phyloP scores from a whole-genome alignment of 2,329 filamentous ascomycete genomes.

The Xylariales sp. region DNA sequence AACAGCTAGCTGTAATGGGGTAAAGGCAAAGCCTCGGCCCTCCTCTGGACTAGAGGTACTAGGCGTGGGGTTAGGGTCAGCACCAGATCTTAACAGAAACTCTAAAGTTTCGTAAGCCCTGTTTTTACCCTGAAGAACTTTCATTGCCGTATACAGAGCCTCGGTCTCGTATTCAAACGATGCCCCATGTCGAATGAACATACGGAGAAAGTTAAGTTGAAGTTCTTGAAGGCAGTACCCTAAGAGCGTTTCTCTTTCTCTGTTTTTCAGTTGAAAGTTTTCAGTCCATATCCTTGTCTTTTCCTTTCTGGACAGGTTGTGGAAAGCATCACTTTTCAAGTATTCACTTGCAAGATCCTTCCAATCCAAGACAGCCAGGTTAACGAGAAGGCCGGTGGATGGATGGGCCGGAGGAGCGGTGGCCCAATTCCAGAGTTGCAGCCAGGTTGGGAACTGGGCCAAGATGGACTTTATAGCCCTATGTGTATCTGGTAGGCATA shows the following conservation, averaged over 20 bases:
- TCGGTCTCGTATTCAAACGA: conserved; percentile 30
- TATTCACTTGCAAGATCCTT: conserved; percentile 33
- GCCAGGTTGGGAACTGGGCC: conserved; percentile 29
- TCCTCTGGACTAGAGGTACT: background rate
- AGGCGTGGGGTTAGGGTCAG: conserved; percentile 23
- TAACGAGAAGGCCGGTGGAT: conserved; percentile 28
- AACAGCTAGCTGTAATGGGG: conserved; percentile 33
- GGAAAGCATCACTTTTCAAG: conserved; percentile 19
- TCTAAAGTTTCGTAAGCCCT: conserved; percentile 4
- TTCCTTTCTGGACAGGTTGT: conserved; percentile 15
- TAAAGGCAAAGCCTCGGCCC: conserved; percentile 24
- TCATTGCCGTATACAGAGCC: conserved; percentile 29
- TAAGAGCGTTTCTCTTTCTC: conserved; percentile 24
- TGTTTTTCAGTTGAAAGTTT: conserved; percentile 20
- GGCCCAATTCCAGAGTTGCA: conserved; percentile 14
- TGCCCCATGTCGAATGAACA: conserved; percentile 29
- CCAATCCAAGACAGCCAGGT: conserved; percentile 35
- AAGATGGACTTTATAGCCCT: conserved; percentile 5
- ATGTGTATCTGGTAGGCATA: background rate
- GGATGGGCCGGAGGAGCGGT: background rate
- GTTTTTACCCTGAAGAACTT: background rate
- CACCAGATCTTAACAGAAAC: conserved; percentile 28
- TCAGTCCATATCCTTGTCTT: conserved; percentile 25
- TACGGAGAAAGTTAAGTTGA: conserved; percentile 22
- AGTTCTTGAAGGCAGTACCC: conserved; percentile 22